phyloP scores from a whole-genome alignment of 1,284 basidiomycete genomes.

The Trichosporon coremiiforme region DNA sequence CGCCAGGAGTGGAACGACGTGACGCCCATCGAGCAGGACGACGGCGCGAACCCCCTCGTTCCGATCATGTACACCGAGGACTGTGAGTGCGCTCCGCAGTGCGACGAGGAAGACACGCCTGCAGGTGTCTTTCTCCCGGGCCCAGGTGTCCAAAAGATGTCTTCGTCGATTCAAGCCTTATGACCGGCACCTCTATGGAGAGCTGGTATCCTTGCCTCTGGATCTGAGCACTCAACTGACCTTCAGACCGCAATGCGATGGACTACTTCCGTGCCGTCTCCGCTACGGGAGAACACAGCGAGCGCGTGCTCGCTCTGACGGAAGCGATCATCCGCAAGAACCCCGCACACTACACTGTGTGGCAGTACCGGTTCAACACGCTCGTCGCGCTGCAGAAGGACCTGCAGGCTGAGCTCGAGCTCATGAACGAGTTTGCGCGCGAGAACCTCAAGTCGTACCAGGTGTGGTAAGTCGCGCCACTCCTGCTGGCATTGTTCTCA shows the following conservation, averaged over 20 bases:
- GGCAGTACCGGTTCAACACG: constrained; percentile 91
- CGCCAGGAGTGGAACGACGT: constrained; percentile 78
- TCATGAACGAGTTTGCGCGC: constrained; percentile 82
- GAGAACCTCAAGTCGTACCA: constrained; percentile 89
- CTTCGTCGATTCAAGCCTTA: no score
- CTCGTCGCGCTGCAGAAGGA: constrained; percentile 68
- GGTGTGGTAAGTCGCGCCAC: constrained; percentile 67
- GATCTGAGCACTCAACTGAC: no score
- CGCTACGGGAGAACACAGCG: constrained; percentile 71
- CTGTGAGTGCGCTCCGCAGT: constrained; percentile 63
- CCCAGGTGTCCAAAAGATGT: no score
- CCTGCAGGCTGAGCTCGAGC: constrained; percentile 70
- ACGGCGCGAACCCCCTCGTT: constrained; percentile 71
- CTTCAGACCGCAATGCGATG: constrained; percentile 83
- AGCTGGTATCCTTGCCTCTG: no score
- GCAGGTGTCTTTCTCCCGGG: not conserved
- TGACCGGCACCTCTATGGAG: no score
- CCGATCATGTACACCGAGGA: constrained; percentile 84
- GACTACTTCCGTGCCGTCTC: constrained; percentile 85
- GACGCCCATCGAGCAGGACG: constrained; percentile 76
- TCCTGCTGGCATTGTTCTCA: not conserved
- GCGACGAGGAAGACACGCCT: not conserved
- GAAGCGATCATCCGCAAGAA: constrained; percentile 82
- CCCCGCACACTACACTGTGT: constrained; percentile 91
- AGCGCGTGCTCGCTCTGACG: constrained; percentile 79